Base-by-base conservation (phyloP, 2,329 filamentous ascomycete genomes). In the Penicillium sp. region DNA sequence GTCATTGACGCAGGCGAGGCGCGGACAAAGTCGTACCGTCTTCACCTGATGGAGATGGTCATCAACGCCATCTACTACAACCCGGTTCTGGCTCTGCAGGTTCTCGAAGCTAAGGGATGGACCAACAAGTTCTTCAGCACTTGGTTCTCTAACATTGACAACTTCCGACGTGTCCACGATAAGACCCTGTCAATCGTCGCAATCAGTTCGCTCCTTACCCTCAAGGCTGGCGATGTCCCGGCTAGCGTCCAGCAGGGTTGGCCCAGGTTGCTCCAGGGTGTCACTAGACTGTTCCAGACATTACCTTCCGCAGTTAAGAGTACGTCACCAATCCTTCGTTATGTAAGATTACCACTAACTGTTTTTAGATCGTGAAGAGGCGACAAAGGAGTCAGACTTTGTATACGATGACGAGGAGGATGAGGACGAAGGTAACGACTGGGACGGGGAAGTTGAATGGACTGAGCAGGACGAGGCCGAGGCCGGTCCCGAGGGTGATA, bases 41-140 rank as follows among this genome's bases (percentile, higher is more conserved):
- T 98, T 58, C 94, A 99, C 76, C 82, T 99, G 49, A 96, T 99
- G 91, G 95, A 99, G 81, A 96, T 99, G 89, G 89, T 99, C 62
- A 97, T 99, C 83, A 98, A 98, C 79, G 89, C 91, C 59, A 93
- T 98, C 71, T 96, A 98, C 84, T 99, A 99, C 84, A 97, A 97
- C 81, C 93, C 95, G 1, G 80, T 90, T 49, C 84, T 97, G 63
- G 86, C 93, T 26, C 85, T 99, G 23, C 90, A 93, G 65, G 88
- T 97, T 44, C 85, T 99, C n/a, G 95, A 99, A 81, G 81, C 85
- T 57, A 94, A 96, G 72, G 90, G 88, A 64, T 97, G 93, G 94
- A 98, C 95, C 7, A 98, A 98, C 81, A 96, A 96, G 75, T 99
- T 99, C 82, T 99, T 99, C 83, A 97, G 92, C 79, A 82, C 96